phyloP scores from a whole-genome alignment of 768 basidiomycete genomes.

The Boletus insuetus region DNA sequence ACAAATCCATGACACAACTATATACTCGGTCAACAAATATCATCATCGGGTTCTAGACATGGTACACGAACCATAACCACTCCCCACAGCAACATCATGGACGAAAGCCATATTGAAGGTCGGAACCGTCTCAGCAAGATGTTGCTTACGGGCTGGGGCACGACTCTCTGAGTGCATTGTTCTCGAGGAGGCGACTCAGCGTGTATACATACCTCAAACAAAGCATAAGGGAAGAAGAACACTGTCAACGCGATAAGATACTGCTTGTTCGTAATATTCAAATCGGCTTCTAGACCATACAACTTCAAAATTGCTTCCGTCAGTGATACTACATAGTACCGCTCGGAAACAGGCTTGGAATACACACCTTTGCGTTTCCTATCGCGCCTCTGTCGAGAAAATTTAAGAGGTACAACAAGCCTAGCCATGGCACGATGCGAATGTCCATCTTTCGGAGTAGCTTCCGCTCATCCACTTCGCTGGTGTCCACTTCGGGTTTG shows the following conservation, averaged over 20 bases:
- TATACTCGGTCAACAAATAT: not conserved
- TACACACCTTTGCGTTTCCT: conserved; percentile 66
- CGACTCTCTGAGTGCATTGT: not conserved
- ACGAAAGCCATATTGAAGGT: conserved; percentile 63
- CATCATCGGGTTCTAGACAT: not conserved
- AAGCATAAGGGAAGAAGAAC: conserved; percentile 74
- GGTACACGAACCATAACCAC: conserved; percentile 36
- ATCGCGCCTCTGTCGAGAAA: conserved; percentile 64
- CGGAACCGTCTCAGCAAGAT: conserved; percentile 54
- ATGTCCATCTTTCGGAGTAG: conserved; percentile 61
- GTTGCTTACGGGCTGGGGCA: conserved; percentile 57
- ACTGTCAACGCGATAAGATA: conserved; percentile 68
- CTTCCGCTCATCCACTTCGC: conserved; percentile 50
- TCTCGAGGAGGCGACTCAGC: not conserved
- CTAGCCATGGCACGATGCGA: conserved; percentile 72
- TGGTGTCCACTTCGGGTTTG: conserved; percentile 51
- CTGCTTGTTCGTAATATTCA: conserved; percentile 59
- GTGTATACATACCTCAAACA: conserved; percentile 54
- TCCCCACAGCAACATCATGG: conserved; percentile 42
- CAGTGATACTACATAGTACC: not conserved
- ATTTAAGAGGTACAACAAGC: conserved; percentile 70
- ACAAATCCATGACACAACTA: conserved; percentile 66
- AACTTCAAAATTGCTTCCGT: conserved; percentile 37
- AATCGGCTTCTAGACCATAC: conserved; percentile 54
- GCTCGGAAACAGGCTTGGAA: not conserved